phyloP scores from a whole-genome alignment of 139 green algal genomes.

The Chlamydomonas applanata region DNA sequence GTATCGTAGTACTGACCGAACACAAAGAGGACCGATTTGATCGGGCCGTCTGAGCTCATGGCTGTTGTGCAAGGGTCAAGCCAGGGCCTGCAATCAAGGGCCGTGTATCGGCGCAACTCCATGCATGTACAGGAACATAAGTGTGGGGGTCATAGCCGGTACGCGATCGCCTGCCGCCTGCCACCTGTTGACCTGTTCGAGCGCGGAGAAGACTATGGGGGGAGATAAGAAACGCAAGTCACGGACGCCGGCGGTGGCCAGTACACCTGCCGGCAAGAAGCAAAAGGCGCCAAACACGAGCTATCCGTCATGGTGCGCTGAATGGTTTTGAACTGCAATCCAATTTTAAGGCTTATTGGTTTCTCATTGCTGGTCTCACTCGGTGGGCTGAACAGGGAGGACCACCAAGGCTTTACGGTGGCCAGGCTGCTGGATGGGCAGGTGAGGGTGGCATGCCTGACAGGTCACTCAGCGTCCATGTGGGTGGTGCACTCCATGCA shows the following conservation, averaged over 20 bases:
- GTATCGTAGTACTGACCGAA: slow-evolving; percentile 30
- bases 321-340: too few species aligned
- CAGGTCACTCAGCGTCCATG: not conserved
- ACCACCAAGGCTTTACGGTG: slow-evolving; percentile 6
- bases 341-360: too few species aligned
- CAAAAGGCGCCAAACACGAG: too few species aligned
- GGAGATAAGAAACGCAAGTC: not conserved
- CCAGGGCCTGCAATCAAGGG: too few species aligned
- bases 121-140: not conserved
- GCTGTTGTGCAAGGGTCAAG: not conserved
- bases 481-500: slow-evolving; percentile 12
- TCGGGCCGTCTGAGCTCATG: slow-evolving; percentile 6
- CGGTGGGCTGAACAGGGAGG: slow-evolving; percentile 3
- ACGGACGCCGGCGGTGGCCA: too few species aligned
- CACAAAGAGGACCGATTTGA: slow-evolving; percentile 45
- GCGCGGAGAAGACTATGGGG: not conserved
- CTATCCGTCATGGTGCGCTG: too few species aligned
- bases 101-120: not conserved
- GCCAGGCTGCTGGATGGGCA: slow-evolving; percentile 5
- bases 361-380: not conserved
- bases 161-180: too few species aligned
- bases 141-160: too few species aligned
- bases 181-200: too few species aligned
- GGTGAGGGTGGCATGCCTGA: not conserved
- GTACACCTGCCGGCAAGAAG: too few species aligned